phyloP scores from a whole-genome alignment of 176 grass and related monocot species.

The Eragrostis nindensis region DNA sequence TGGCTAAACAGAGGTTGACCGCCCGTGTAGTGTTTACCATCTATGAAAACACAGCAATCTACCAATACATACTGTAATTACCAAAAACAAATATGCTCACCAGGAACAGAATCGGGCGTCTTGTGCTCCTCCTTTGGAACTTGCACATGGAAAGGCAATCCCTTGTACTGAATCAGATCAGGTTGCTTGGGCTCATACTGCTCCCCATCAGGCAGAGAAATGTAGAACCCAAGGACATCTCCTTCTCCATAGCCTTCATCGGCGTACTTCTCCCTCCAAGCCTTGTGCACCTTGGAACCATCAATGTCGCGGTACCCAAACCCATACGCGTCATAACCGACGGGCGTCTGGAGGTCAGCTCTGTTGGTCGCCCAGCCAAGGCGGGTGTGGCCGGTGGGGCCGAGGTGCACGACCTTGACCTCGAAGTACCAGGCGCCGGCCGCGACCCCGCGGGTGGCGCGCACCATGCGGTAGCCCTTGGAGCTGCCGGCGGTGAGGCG shows the following conservation, averaged over 20 bases:
- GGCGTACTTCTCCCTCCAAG: slow-evolving; percentile 69
- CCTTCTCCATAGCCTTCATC: slow-evolving; percentile 68
- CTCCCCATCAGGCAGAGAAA: slow-evolving; percentile 79
- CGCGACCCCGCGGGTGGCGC: slow-evolving; percentile 75
- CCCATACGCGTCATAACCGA: slow-evolving; percentile 70
- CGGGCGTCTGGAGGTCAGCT: slow-evolving; percentile 87
- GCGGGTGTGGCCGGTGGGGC: slow-evolving; percentile 66
- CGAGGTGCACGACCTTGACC: slow-evolving; percentile 65
- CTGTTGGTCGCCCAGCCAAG: slow-evolving; percentile 89
- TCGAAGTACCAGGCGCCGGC: slow-evolving; percentile 87
- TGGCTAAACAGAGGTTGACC: too few species aligned
- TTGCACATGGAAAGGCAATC: slow-evolving; percentile 71
- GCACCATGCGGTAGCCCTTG: slow-evolving; percentile 94
- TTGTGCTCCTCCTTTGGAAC: slow-evolving; percentile 67
- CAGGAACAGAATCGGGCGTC: slow-evolving; percentile 67
- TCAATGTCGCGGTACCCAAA: slow-evolving; percentile 81
- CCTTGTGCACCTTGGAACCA: slow-evolving; percentile 81
- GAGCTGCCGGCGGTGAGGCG: slow-evolving; percentile 72
- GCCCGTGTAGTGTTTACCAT: too few species aligned
- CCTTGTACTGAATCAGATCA: slow-evolving; percentile 80
- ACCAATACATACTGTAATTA: too few species aligned
- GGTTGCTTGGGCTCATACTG: slow-evolving; percentile 75
- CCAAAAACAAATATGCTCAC: too few species aligned
- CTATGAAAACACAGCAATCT: too few species aligned
- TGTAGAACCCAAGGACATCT: slow-evolving; percentile 87